Evolutionary conservation across 768 basidiomycete genomes (phyloP), one percentile per base, ranked within the genome.

Genomic region (Psilocybe tampanensis): DNA sequence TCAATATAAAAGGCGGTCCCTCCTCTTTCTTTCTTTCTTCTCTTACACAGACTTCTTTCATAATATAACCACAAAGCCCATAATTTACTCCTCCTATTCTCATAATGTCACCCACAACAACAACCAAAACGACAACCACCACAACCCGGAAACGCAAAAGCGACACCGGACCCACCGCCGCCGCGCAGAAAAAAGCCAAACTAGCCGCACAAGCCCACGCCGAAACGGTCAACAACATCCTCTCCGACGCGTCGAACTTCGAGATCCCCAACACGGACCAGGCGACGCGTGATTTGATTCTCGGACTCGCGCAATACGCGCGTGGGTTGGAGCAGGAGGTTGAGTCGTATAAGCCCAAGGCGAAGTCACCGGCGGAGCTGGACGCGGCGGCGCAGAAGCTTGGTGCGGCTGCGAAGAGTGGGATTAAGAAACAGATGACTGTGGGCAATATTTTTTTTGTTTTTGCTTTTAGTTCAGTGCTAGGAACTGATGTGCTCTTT

Each of bases 401-500:
- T 17, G 62, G 74, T 22, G 74, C 71, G 56, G 78, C 78, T 44
- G 76, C 73, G 21, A 70, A 73, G 21, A 80, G 78, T 61, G 80
- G 81, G 0, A 84, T 85, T 52, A 75, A 61, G 60, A 81, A 82
- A 58, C 79, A 83, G 68, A 80, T 84, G 80, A 56, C 56, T 12
- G 59, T 56, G 22, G 9, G 50, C 51, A 26, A 26, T 58, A 22
- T 39, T 44, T n/a, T 4, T 56, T 11, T 34, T 19, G 59, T 43
- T 26, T 48, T 13, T 44, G 36, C 39, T 21, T 19, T 18, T 34
- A 36, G 36, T n/a, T n/a, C n/a, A n/a, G n/a, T n/a, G n/a, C n/a
- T 3, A 47, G 17, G 2, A n/a, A 13, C 36, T 39, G 36, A 39
- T 36, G 39, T 43, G 0, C 47, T 53, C 24, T 18, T 55, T n/a